Conservation (phyloP, 345 rosid genomes). For the Tarenaya hassleriana region DNA sequence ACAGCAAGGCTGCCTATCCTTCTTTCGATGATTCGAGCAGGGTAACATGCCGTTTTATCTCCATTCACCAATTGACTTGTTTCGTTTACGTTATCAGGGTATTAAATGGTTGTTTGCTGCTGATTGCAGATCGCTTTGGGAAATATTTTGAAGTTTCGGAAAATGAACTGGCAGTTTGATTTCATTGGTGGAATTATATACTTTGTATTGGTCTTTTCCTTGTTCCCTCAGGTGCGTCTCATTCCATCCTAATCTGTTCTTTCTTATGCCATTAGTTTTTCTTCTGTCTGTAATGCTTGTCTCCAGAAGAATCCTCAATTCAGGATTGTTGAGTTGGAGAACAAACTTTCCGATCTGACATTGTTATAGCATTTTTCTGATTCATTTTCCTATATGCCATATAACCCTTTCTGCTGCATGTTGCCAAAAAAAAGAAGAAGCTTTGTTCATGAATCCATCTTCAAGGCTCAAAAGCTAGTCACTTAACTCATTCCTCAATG, state of each 20-base stretch:
- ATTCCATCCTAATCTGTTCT: too few species aligned
- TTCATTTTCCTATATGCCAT: too few species aligned
- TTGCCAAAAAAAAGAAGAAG: conserved; percentile 3
- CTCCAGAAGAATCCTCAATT: too few species aligned
- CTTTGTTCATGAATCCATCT: background rate
- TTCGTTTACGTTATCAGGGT: conserved; percentile 15
- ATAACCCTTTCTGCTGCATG: background rate
- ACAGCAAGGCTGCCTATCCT: conserved; percentile 83
- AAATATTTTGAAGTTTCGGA: conserved; percentile 95
- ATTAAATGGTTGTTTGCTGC: conserved; percentile 14
- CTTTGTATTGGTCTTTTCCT: conserved; percentile 77
- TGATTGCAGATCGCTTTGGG: conserved; percentile 89
- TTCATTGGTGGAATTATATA: conserved; percentile 95
- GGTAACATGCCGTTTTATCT: conserved; percentile 40
- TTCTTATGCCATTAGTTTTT: too few species aligned
- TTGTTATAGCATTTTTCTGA: background rate
- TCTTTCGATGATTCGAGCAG: conserved; percentile 95
- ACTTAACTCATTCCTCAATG: conserved; percentile 7
- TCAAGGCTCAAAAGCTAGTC: conserved; percentile 8
- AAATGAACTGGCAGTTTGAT: conserved; percentile 99
- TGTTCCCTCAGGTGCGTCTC: conserved; percentile 83
- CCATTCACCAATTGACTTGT: conserved; percentile 2
- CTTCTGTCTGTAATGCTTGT: too few species aligned
- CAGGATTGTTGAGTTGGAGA: too few species aligned
- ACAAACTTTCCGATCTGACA: too few species aligned